phyloP scores from a whole-genome alignment of 2,329 filamentous ascomycete species.

The Monilinia fructigena region DNA sequence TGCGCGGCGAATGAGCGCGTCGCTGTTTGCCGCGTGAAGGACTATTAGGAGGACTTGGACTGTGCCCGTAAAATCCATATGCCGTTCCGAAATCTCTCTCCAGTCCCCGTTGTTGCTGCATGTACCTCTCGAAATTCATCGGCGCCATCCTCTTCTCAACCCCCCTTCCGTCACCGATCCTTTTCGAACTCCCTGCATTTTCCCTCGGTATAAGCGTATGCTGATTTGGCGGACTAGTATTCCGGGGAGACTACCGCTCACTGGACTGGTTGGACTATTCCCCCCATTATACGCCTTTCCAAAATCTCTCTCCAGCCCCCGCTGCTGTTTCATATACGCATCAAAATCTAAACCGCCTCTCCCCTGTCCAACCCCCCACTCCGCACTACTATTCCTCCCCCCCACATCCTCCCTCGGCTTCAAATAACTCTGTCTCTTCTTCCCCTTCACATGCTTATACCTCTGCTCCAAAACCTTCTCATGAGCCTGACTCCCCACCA shows the following conservation, averaged over 20 bases:
- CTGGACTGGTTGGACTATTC: not conserved
- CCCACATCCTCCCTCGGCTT: not conserved
- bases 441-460: constrained; percentile 5
- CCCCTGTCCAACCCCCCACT: not conserved
- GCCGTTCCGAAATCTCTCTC: not conserved
- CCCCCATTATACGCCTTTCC: not conserved
- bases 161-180: not conserved
- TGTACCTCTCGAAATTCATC: not conserved
- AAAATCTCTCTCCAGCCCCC: constrained; percentile 16
- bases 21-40: no score
- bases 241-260: not conserved
- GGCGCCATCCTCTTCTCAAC: not conserved
- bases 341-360: not conserved
- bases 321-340: constrained; percentile 8
- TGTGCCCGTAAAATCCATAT: not conserved
- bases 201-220: not conserved
- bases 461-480: not conserved
- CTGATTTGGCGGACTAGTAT: not conserved
- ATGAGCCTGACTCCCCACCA: not conserved
- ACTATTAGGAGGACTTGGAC: not conserved
- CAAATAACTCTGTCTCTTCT: constrained; percentile 12
- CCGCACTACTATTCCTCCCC: no score
- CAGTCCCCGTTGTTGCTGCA: constrained; percentile 9
- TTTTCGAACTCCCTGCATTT: not conserved
- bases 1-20: not conserved